Base-by-base conservation (phyloP, 805 yeast species). In the Lipomyces lipofer region DNA sequence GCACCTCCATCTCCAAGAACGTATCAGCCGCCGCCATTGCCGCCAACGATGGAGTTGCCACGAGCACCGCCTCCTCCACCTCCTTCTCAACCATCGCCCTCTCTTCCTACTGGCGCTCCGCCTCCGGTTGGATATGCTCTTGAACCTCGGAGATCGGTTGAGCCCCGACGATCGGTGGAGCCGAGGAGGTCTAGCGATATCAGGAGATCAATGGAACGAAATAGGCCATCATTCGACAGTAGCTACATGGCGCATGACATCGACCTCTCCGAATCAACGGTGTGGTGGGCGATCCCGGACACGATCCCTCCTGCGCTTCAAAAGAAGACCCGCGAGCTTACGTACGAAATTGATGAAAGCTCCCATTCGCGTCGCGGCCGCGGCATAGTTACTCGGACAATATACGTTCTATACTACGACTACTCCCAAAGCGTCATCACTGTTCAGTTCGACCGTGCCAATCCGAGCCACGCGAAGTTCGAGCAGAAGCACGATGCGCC, bases 381-480 rank as follows among this genome's bases (percentile, higher is more conserved):
- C 22, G 70, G 78, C 5, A 58, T 72, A 49, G 70, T 75, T 3
- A 74, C 79, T 58, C 76, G 85, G 50, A 90, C 85, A 59, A 82
- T 86, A 60, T 88, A 88, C 66, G 75, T 89, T 12, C 70, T 90
- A 38, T 84, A 82, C 68, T 82, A 79, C 56, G 95, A 88, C 66
- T 82, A 85, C 61, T 80, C 94, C 1, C 88, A 84, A 62, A 73
- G 83, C 3, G 71, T 79, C 0, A 71, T 88, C 58, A 82, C 83
- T 47, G 71, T 86, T 3, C 74, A 77, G 21, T 88, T 74, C 64
- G 84, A 83, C 36, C 62, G 66, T 13, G 71, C 72, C 12, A 78
- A 82, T 52, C 89, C 94, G 1, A 66, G 77, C 12, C 66, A 74
- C 1, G 74, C 85, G 1, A 73, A 81, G 10, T 52, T 69, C 63